A percentile compares a stretch with the other conserved stretches of the same genome.
Conservation (phyloP, 768 basidiomycete species). For the Agrocybe praecox region DNA sequence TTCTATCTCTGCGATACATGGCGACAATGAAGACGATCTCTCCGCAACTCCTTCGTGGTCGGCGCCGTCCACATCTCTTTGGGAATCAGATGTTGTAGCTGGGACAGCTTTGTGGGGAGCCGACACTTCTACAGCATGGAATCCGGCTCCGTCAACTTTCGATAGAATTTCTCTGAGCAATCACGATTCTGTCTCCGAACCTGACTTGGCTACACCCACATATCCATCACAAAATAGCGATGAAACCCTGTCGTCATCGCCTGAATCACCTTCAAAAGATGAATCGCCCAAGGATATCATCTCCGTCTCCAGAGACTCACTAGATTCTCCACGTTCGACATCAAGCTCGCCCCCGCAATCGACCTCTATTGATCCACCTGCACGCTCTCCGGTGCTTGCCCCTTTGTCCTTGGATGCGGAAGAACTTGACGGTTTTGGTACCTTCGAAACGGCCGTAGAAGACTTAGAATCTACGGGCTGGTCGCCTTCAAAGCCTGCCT, state of each 20-base stretch:
- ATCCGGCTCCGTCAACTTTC: constrained; percentile 41
- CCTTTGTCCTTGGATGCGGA: constrained; percentile 20
- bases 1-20: constrained; percentile 25
- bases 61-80: constrained; percentile 40
- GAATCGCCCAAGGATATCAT: too few relatives aligned
- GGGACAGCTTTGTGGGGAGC: constrained; percentile 44
- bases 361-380: constrained; percentile 4
- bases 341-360: not conserved
- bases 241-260: not conserved
- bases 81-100: constrained; percentile 49
- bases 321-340: not conserved
- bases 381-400: constrained; percentile 13
- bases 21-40: constrained; percentile 56
- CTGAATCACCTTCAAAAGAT: not conserved
- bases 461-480: constrained; percentile 31
- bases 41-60: constrained; percentile 58
- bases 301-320: too few relatives aligned
- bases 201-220: not conserved
- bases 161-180: constrained; percentile 40
- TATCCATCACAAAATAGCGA: not conserved
- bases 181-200: constrained; percentile 15
- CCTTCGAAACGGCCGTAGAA: constrained; percentile 55
- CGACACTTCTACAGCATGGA: constrained; percentile 29
- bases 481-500: constrained; percentile 27
- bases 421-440: constrained; percentile 60